A percentile compares a stretch with the other conserved stretches of the same genome.
phyloP scores from a whole-genome alignment of 2,329 filamentous ascomycete genomes.

The Aspergillus neotritici region DNA sequence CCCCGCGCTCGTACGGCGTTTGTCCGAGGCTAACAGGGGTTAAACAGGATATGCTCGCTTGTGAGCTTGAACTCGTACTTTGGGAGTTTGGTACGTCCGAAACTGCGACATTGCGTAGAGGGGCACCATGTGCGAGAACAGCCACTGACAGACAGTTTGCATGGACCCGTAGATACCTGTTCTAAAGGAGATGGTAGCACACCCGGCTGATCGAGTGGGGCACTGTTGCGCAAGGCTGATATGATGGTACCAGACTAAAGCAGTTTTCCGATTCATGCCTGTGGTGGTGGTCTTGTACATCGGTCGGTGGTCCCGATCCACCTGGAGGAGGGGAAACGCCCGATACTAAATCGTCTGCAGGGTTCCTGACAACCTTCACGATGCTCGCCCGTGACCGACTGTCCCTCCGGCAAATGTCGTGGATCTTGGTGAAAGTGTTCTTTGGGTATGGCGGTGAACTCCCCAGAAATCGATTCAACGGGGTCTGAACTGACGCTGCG shows the following conservation, averaged over 20 bases:
- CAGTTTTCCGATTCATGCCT: constrained; percentile 77
- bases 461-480: constrained; percentile 6
- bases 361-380: constrained; percentile 76
- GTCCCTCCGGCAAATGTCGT: constrained; percentile 53
- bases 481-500: constrained; percentile 21
- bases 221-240: constrained; percentile 22
- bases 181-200: constrained; percentile 74
- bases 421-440: constrained; percentile 58
- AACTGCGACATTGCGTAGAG: constrained; percentile 11
- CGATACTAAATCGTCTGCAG: constrained; percentile 29
- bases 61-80: constrained; percentile 85
- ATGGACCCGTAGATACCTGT: constrained; percentile 62
- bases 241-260: constrained; percentile 55
- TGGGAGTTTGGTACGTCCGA: constrained; percentile 43
- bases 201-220: constrained; percentile 1
- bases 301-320: constrained; percentile 39
- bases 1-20: constrained; percentile 2
- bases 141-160: constrained; percentile 15
- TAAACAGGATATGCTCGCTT: constrained; percentile 69
- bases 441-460: constrained; percentile 46
- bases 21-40: constrained; percentile 16
- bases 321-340: constrained; percentile 1
- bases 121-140: constrained; percentile 4
- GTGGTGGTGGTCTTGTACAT: constrained; percentile 77
- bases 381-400: constrained; percentile 55